A percentile compares a stretch with the other conserved stretches of the same genome.
These are phyloP conservation scores for Coemansia sp. DNA, from an alignment of 192 early-diverging fungal genomes.

Conservation along the genomic window DNA sequence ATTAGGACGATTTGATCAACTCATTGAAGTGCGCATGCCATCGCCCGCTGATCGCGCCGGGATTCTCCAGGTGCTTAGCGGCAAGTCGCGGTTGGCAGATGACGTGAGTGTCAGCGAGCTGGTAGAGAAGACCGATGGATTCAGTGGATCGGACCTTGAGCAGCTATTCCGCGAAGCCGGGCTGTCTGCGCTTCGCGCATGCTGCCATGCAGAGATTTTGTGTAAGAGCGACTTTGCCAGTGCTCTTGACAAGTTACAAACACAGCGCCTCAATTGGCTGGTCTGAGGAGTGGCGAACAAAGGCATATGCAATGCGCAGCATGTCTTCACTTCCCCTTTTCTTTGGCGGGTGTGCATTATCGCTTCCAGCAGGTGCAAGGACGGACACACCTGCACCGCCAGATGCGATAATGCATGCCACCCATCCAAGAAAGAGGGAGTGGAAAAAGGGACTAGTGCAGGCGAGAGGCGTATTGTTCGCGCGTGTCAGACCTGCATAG, in stretches of 20 bases:
- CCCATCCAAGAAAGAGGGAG: too few relatives aligned
- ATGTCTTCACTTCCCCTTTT: too few relatives aligned
- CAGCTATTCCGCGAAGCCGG: constrained; percentile 46
- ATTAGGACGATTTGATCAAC: constrained; percentile 79
- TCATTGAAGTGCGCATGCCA: constrained; percentile 70
- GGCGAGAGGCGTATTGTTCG: too few relatives aligned
- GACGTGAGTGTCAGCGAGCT: constrained; percentile 48
- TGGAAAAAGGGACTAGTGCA: too few relatives aligned
- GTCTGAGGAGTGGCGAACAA: too few relatives aligned
- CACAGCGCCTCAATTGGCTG: neutral
- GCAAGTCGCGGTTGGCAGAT: constrained; percentile 53
- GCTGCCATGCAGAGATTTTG: neutral
- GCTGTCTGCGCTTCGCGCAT: constrained; percentile 24
- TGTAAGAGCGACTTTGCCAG: constrained; percentile 17
- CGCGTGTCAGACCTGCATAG: too few relatives aligned
- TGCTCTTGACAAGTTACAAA: constrained; percentile 5
- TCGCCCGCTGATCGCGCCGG: constrained; percentile 54
- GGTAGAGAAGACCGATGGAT: constrained; percentile 24
- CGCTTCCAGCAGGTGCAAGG: too few relatives aligned
- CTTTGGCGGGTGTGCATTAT: too few relatives aligned
- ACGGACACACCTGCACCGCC: too few relatives aligned
- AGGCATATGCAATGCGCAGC: too few relatives aligned
- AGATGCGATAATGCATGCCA: too few relatives aligned
- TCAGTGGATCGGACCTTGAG: constrained; percentile 37
- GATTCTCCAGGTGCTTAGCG: constrained; percentile 66